Evolutionary conservation across 2,329 filamentous ascomycete genomes (phyloP).

Genomic region (Cryphonectria nitschkei): DNA sequence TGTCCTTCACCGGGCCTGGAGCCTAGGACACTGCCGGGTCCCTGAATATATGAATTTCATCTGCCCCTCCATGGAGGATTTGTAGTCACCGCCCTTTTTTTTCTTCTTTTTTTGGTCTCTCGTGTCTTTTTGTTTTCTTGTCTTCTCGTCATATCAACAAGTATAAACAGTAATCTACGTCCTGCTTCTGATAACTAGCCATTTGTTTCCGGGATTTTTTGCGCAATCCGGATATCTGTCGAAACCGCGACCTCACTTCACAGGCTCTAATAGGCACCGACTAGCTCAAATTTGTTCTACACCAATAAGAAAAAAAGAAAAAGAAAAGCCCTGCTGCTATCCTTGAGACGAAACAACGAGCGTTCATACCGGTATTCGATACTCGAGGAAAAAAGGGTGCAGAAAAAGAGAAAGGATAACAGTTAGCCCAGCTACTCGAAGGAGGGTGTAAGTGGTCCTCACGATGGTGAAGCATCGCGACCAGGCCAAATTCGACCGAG

Average conservation of each 20-base stretch:
- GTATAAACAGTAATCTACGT: neutral
- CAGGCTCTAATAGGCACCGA: no score
- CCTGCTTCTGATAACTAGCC: neutral
- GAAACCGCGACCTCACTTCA: neutral
- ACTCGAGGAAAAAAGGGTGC: no score
- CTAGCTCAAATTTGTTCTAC: neutral
- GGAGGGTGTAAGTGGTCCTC: neutral
- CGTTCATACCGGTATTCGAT: no score
- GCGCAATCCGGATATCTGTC: neutral
- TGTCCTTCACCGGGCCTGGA: neutral
- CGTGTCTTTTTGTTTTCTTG: neutral
- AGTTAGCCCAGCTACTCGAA: neutral
- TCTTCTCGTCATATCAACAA: neutral
- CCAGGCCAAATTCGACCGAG: conserved; percentile 56
- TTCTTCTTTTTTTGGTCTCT: neutral
- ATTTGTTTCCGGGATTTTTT: conserved; percentile 7
- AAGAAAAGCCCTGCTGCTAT: neutral
- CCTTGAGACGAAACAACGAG: neutral
- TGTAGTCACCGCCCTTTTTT: conserved; percentile 25
- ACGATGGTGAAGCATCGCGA: conserved; percentile 49
- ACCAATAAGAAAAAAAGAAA: neutral
- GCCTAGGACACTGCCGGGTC: neutral
- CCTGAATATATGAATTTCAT: conserved; percentile 19
- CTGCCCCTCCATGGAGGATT: conserved; percentile 11
- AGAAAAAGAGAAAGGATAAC: no score